Percentiles rank a stretch among this genome's conserved stretches.
phyloP scores from a whole-genome alignment of 2,329 filamentous ascomycete genomes.

The Apiospora aurea region DNA sequence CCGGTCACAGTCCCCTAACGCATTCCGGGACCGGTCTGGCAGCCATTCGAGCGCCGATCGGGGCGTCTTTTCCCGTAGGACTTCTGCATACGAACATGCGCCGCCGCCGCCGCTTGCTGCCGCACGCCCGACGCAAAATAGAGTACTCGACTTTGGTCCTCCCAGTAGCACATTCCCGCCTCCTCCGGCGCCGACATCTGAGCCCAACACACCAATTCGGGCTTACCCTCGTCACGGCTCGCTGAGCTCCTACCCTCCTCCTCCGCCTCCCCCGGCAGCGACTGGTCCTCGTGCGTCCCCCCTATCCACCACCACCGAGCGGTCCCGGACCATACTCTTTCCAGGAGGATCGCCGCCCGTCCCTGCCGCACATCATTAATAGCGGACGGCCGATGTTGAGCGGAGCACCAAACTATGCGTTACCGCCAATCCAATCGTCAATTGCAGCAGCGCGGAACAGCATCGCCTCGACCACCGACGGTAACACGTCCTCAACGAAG shows the following conservation, averaged over 20 bases:
- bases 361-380: conserved; percentile 27
- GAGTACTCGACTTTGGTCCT: conserved; percentile 20
- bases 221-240: conserved; percentile 14
- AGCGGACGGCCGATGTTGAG: background rate
- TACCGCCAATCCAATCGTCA: conserved; percentile 16
- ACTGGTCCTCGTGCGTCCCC: background rate
- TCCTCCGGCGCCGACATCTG: conserved; percentile 24
- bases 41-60: conserved; percentile 44
- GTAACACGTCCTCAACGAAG: conserved; percentile 8
- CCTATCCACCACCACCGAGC: conserved; percentile 12
- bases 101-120: conserved; percentile 34
- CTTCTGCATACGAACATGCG: conserved; percentile 39
- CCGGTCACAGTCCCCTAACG: conserved; percentile 42
- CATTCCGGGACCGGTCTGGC: conserved; percentile 41
- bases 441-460: conserved; percentile 3
- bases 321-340: background rate
- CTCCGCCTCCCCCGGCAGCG: background rate
- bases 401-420: background rate
- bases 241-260: conserved; percentile 12
- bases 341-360: background rate
- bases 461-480: conserved; percentile 10
- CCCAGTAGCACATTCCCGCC: conserved; percentile 26
- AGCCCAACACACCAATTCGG: conserved; percentile 26
- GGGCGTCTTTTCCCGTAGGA: conserved; percentile 36
- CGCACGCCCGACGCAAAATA: conserved; percentile 7